Percentiles rank a stretch among this genome's conserved stretches.
Conservation (phyloP, 805 yeast genomes). For the Yarrowia sp. region DNA sequence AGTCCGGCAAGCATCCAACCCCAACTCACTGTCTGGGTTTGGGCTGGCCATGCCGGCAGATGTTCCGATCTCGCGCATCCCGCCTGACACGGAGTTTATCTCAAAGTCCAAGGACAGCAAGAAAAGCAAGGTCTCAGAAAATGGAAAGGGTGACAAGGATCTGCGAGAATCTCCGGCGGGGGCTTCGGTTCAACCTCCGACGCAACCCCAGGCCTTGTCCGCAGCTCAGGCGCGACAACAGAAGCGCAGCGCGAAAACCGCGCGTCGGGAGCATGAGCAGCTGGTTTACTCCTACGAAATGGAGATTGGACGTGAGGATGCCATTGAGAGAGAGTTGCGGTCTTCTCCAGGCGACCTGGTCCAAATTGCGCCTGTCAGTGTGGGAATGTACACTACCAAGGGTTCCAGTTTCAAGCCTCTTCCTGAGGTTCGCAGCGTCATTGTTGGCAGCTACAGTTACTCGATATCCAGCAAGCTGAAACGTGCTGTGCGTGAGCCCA, state of each 20-base stretch:
- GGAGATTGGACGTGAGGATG: conserved; percentile 23
- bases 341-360: neutral
- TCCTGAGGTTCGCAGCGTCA: conserved; percentile 10
- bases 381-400: conserved; percentile 20
- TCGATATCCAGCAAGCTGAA: neutral
- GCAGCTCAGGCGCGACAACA: conserved; percentile 17
- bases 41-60: conserved; percentile 24
- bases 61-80: conserved; percentile 24
- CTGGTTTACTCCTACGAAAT: conserved; percentile 18
- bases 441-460: conserved; percentile 22
- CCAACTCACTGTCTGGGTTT: conserved; percentile 18
- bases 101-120: conserved; percentile 3
- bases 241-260: conserved; percentile 7
- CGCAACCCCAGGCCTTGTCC: neutral
- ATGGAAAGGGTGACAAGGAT: neutral
- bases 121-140: conserved; percentile 2
- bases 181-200: neutral
- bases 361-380: conserved; percentile 7
- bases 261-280: conserved; percentile 21
- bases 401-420: conserved; percentile 20
- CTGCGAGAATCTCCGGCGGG: conserved; percentile 10
- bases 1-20: neutral
- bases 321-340: neutral
- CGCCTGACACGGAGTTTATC: conserved; percentile 19
- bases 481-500: conserved; percentile 18